Base-by-base conservation (phyloP, 2,329 filamentous ascomycete species). In the Graphiopsis chlorocephala region DNA sequence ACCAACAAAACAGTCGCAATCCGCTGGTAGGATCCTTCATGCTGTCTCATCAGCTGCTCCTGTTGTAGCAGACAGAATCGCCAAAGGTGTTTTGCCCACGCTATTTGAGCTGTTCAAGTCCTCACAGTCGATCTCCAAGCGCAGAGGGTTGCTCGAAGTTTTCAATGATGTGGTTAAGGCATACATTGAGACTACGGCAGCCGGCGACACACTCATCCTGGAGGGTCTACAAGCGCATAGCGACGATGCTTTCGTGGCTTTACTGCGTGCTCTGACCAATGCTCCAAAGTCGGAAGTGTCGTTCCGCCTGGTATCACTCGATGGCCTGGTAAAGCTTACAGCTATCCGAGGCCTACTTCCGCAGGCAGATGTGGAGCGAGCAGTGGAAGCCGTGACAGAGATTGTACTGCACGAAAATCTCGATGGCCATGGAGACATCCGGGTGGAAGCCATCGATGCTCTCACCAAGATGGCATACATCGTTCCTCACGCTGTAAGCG, bases 1-100 rank as follows among this genome's bases (percentile, higher is more conserved):
- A 7, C 87, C 88, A 52, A 88, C 87, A 5, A 89, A 89, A 72
- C 86, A 90, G 72, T 88, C 88, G 3, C 85, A 86, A 70, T 86
- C 86, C 11, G 83, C 86, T 3, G 86, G 86, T 20, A 82, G 85
- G 28, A 88, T 90, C 20, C 72, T 90, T 17, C 78, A 82, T 42
- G 83, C 82, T 7, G 76, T 88, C 12, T 83, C 86, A 1, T 80
- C 82, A 53, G 83, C 85, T 6, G 86, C 85, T 20, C 75, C 81
- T 0, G 74, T 81, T 20, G 81, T 87, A 0, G 86, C 85, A 59
- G 82, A 83, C 59, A 78, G 85, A 48, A 74, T 89, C 11, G 77
- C 86, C 11, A 82, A 85, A 70, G 81, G 82, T 5, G 79, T 87
- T 15, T 74, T 89, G 26, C 84, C 87, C 0, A 81, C 81, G 1